These are phyloP conservation scores for Podila epicladia DNA, from an alignment of 192 early-diverging fungal genomes.

Conservation along the genomic window DNA sequence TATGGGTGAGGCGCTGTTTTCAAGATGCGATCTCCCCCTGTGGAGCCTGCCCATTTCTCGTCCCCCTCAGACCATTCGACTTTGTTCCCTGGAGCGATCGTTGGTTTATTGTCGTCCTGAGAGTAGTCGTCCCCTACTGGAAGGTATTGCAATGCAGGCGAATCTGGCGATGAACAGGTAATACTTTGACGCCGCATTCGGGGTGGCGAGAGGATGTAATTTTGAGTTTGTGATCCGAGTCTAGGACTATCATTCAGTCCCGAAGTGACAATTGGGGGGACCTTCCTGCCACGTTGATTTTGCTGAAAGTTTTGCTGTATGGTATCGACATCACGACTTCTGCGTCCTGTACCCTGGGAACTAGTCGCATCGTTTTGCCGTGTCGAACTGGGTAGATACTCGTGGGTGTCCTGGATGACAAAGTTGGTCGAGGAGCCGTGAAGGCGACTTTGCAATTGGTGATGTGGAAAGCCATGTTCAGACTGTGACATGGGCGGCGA, in stretches of 20 bases:
- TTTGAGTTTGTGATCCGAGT: background rate
- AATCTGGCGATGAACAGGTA: background rate
- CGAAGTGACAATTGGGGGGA: constrained; percentile 9
- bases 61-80: background rate
- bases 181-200: background rate
- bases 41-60: background rate
- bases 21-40: constrained; percentile 9
- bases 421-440: constrained; percentile 12
- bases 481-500: constrained; percentile 20
- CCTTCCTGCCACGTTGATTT: constrained; percentile 1
- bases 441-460: constrained; percentile 13
- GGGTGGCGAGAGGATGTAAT: constrained; percentile 8
- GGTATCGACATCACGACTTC: background rate
- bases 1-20: constrained; percentile 6
- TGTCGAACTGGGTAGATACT: background rate
- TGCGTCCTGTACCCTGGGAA: background rate
- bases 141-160: constrained; percentile 26
- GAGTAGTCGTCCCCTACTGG: constrained; percentile 9
- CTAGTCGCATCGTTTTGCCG: background rate
- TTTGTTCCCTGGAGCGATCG: background rate
- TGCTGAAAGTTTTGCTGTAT: background rate
- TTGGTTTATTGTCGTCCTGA: background rate
- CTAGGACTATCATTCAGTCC: background rate
- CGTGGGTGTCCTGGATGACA: background rate
- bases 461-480: constrained; percentile 11